Percentiles rank a stretch among this genome's conserved stretches.
Conservation (phyloP, 2,329 filamentous ascomycete genomes). For the Ophiosphaerella narmari region DNA sequence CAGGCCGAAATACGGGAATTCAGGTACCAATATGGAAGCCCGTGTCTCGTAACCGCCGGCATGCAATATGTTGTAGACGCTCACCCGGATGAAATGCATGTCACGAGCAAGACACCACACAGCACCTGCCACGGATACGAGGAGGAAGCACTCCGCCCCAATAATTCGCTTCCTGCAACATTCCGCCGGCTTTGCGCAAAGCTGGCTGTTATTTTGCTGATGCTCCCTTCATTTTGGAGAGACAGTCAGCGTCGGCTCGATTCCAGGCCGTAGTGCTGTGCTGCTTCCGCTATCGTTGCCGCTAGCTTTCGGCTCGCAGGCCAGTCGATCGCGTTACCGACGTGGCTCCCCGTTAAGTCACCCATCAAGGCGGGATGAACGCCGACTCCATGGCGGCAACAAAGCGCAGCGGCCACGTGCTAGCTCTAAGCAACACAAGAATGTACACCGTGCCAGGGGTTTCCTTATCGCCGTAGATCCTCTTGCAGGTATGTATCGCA, state of each 20-base stretch:
- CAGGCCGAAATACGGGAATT: no score
- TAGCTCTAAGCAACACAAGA: not conserved
- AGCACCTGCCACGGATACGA: not conserved
- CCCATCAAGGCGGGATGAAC: not conserved
- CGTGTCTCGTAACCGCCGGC: no score
- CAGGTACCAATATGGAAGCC: no score
- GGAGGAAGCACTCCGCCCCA: not conserved
- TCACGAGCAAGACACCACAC: no score
- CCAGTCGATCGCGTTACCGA: not conserved
- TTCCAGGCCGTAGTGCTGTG: not conserved
- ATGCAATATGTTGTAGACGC: no score
- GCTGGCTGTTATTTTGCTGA: not conserved
- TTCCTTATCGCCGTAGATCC: not conserved
- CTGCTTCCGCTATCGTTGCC: not conserved
- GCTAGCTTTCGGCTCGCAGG: not conserved
- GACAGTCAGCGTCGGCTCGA: not conserved
- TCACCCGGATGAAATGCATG: no score
- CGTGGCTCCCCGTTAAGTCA: not conserved
- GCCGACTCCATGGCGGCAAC: not conserved
- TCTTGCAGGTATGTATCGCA: no score
- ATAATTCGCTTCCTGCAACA: not conserved
- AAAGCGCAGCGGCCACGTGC: no score
- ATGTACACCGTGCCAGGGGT: not conserved
- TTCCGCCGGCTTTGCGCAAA: not conserved
- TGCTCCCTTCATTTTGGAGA: not conserved